These are phyloP conservation scores for Phaseolus coccineus DNA, from an alignment of 331 rosid species.

Conservation along the genomic window DNA sequence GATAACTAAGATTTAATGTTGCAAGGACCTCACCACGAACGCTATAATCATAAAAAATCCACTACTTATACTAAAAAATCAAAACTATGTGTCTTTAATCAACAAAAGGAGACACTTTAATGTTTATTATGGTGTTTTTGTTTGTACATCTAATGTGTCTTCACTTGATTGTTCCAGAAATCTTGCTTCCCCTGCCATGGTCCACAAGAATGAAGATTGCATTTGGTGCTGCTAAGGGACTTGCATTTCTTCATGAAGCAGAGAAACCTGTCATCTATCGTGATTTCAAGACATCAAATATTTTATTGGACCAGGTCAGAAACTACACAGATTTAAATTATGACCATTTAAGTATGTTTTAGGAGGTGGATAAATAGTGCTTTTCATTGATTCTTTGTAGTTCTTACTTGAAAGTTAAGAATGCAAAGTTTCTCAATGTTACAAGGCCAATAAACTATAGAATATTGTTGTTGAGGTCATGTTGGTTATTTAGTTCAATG, in stretches of 20 bases:
- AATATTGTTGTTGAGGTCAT: too few relatives aligned
- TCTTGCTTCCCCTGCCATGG: conserved; percentile 95
- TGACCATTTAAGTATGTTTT: background rate
- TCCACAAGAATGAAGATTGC: conserved; percentile 97
- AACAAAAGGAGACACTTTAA: background rate
- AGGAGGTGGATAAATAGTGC: background rate
- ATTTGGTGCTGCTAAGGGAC: conserved; percentile 95
- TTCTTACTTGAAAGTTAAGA: background rate
- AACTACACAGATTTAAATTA: background rate
- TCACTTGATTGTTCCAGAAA: conserved; percentile 59
- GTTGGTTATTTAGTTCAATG: too few relatives aligned
- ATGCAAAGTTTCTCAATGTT: background rate
- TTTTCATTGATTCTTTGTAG: background rate
- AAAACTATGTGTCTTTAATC: conserved; percentile 1
- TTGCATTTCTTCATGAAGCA: conserved; percentile 98
- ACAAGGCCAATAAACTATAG: background rate
- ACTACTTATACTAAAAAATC: background rate
- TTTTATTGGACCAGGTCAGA: conserved; percentile 84
- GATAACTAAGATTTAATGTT: background rate
- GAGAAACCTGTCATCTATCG: conserved; percentile 98
- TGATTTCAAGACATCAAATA: conserved; percentile 95
- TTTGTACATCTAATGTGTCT: conserved; percentile 14
- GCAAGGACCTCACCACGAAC: conserved; percentile 13
- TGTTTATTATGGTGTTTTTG: background rate
- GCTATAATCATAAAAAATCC: background rate